These are phyloP conservation scores for Fonsecaea nubica DNA, from an alignment of 2,329 filamentous ascomycete species.

Conservation along the genomic window DNA sequence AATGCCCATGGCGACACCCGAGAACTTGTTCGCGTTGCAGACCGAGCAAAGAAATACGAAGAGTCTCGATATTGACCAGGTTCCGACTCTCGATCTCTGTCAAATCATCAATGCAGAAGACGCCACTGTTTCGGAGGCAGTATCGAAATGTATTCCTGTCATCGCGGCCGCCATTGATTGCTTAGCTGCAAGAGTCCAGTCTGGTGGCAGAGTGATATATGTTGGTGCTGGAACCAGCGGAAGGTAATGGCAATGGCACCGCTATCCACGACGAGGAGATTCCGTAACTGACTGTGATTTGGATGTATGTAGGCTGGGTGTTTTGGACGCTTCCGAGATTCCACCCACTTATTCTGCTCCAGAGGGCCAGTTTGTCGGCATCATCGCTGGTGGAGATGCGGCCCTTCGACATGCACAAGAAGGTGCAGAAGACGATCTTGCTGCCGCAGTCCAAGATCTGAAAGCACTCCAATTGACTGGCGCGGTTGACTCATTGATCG, in stretches of 20 bases:
- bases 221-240: conserved; percentile 56
- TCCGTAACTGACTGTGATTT: not conserved
- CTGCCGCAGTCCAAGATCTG: conserved; percentile 45
- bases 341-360: conserved; percentile 52
- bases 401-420: conserved; percentile 52
- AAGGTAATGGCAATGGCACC: conserved; percentile 41
- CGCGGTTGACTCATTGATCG: conserved; percentile 49
- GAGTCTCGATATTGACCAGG: conserved; percentile 47
- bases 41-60: conserved; percentile 49
- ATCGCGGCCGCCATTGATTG: conserved; percentile 48
- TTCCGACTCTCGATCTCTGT: conserved; percentile 50
- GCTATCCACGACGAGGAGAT: not conserved
- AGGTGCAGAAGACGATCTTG: conserved; percentile 50
- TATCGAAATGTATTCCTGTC: conserved; percentile 43
- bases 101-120: conserved; percentile 50
- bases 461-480: conserved; percentile 42
- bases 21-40: conserved; percentile 45
- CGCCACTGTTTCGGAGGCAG: conserved; percentile 43
- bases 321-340: conserved; percentile 53
- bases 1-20: conserved; percentile 21
- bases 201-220: conserved; percentile 48
- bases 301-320: conserved; percentile 44
- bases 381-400: conserved; percentile 53
- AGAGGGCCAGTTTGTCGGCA: conserved; percentile 49
- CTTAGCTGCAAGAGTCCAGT: conserved; percentile 43